Percentiles rank a stretch among this genome's conserved stretches.
Conservation (phyloP, 768 basidiomycete genomes). For the Trametes gibbosa region DNA sequence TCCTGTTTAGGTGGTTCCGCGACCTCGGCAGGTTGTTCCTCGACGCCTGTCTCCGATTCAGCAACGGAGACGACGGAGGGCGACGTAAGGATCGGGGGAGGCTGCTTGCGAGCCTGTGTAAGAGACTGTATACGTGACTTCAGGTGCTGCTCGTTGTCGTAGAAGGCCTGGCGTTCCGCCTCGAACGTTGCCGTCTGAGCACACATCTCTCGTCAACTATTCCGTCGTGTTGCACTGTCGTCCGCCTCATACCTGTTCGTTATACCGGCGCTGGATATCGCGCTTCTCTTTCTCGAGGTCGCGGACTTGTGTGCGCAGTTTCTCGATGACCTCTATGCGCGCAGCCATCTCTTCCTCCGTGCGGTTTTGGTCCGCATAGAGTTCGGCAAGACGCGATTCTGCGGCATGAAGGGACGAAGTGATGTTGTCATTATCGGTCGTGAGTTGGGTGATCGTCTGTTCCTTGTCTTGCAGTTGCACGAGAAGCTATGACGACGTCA, state of each 20-base stretch:
- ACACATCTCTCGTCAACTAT: too few species aligned
- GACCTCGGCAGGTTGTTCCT: slow-evolving; percentile 42
- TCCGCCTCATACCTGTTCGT: slow-evolving; percentile 67
- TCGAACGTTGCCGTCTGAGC: slow-evolving; percentile 81
- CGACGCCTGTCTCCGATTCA: slow-evolving; percentile 35
- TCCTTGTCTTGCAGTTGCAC: slow-evolving; percentile 79
- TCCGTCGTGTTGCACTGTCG: neutral
- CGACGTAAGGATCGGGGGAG: slow-evolving; percentile 30
- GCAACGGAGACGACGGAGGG: slow-evolving; percentile 27
- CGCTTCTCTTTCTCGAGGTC: slow-evolving; percentile 89
- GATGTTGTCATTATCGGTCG: slow-evolving; percentile 62
- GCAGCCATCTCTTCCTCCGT: slow-evolving; percentile 81
- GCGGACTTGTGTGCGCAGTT: slow-evolving; percentile 74
- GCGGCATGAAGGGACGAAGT: slow-evolving; percentile 63
- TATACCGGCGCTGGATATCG: slow-evolving; percentile 78
- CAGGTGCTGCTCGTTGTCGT: slow-evolving; percentile 91
- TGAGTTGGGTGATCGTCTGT: slow-evolving; percentile 57
- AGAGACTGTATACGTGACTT: slow-evolving; percentile 87
- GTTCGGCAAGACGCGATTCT: slow-evolving; percentile 71
- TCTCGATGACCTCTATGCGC: slow-evolving; percentile 79
- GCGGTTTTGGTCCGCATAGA: slow-evolving; percentile 78
- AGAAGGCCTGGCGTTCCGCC: slow-evolving; percentile 87
- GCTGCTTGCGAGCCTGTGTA: slow-evolving; percentile 59
- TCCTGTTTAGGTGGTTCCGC: slow-evolving; percentile 39
- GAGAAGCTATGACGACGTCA: slow-evolving; percentile 52